Base-by-base conservation (phyloP, 164 flowering plant species). In the Brasenia schreberi region DNA sequence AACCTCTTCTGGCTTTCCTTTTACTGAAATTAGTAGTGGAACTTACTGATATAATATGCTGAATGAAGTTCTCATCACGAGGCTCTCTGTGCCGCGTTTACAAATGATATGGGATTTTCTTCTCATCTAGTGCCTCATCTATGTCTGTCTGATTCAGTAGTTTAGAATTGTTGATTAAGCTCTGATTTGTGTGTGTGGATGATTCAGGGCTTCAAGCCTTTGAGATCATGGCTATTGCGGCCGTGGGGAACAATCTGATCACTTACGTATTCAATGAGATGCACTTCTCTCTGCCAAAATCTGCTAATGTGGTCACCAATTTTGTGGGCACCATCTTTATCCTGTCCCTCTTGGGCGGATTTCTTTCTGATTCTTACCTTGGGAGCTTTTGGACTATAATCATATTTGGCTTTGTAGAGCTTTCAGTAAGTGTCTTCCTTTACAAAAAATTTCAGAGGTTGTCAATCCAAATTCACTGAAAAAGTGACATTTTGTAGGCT, bases 201-300 rank as follows among this genome's bases (percentile, higher is more conserved):
- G 19, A 16, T 33, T 10, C 83, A 88, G 97, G 97, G 17, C 76
- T 91, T 7, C 90, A 87, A 81, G 83, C 81, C 52, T 91, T 87
- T 77, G 97, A 94, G 82, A 91, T 86, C 62, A 89, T 89, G 96
- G 97, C 81, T 60, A 89, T 94, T 19, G 96, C 95, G 14, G 96
- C 91, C 49, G 96, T 89, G 53, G 98, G 97, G 74, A 89, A 86
- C 85, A 94, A 90, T 70, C 90, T 94, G 49, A 89, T 89, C 68
- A 86, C 92, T 3, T 94, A 94, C 77, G 81, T 89, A 65, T 81
- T 91, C 69, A 83, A 85, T 64, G 93, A 91, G 70, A 89, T 94
- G 98, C 96, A 94, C 72, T 89, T 83, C 78, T 68, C 96, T 0
- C 71, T 94, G 70, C 74, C 97, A 52, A 80, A 84, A 63, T 78